Base-by-base conservation (phyloP, 495 filamentous ascomycete species). In the Hyaloscypha hepaticicola region DNA sequence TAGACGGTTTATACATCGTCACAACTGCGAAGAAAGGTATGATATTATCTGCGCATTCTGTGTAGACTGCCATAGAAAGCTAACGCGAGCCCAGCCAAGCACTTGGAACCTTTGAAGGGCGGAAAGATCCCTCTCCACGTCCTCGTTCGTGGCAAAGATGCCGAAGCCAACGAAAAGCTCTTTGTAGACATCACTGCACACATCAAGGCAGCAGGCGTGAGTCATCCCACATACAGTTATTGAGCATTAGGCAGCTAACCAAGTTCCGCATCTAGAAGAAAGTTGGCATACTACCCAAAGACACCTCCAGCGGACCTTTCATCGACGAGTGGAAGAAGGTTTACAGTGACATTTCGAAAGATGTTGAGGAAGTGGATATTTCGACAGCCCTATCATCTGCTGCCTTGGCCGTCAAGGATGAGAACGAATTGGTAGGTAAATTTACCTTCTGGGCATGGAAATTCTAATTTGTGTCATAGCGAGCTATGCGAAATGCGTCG, bases 21-120 rank as follows among this genome's bases (percentile, higher is more conserved):
- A 98, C 96, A 2, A 98, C 95, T 12, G 87, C 91, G 22, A 99
- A 99, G 78, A 99, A 99, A 87, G 93, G 93, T 95, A 72, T 64
- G 75, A 52, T 60, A 33, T 5, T 62, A 31, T 58, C 49, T 34
- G 7, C 38, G 31, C 7, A 55, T 53, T 9, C 29, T 34, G 14
- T 50, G 21, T 14, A 45, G 22, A 53, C 12, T 24, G 25, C 33
- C 31, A 6, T 8, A 53, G 55, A 26, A 62, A 31, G 29, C 69
- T 79, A 59, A 78, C 70, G 58, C 45, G n/a, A 64, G 51, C 28
- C 21, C 69, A 97, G 95, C 96, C 22, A 92, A 95, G 75, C 93
- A 97, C 76, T 82, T 99, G 41, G 93, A 97, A 69, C 87, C 90
- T 56, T 80, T 99, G 69, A 97, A 96, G 74, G 91, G 89, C 58